Percentiles rank a stretch among this genome's conserved stretches.
phyloP scores from a whole-genome alignment of 2,329 filamentous ascomycete species.

The Lachnum nothofagi region DNA sequence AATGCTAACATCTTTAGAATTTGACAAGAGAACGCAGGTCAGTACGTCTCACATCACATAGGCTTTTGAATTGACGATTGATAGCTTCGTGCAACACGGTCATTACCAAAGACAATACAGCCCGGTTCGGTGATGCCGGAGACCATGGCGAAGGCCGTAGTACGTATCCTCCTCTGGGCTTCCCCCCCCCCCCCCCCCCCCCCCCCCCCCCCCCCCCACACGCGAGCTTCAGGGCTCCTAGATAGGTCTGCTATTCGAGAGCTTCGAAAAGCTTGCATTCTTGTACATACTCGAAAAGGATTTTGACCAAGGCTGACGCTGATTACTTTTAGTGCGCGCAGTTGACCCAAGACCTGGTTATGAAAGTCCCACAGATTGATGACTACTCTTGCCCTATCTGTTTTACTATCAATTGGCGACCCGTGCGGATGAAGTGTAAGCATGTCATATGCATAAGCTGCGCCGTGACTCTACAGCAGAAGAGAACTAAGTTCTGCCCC shows the following conservation, averaged over 20 bases:
- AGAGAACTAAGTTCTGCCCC: conserved; percentile 64
- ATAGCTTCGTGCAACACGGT: conserved; percentile 56
- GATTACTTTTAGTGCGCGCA: too few relatives aligned
- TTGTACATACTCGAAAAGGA: too few relatives aligned
- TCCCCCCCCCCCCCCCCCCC: too few relatives aligned
- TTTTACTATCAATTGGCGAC: conserved; percentile 72
- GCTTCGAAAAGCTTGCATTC: too few relatives aligned
- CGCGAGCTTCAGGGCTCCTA: too few relatives aligned
- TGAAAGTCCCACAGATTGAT: conserved; percentile 72
- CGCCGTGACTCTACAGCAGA: conserved; percentile 71
- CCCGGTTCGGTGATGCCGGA: conserved; percentile 58
- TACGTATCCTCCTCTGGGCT: too few relatives aligned
- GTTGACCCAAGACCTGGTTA: conserved; percentile 66
- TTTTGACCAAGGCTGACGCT: too few relatives aligned
- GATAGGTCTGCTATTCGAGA: too few relatives aligned
- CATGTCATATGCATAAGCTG: conserved; percentile 83
- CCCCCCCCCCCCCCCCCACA: too few relatives aligned
- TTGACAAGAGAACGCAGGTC: conserved; percentile 74
- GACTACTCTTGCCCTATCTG: conserved; percentile 82
- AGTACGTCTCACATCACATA: background rate
- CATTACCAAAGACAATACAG: conserved; percentile 55
- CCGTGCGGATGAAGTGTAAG: conserved; percentile 68
- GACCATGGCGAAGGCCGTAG: conserved; percentile 68
- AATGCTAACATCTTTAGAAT: conserved; percentile 49
- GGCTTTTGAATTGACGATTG: background rate